Base-by-base conservation (phyloP, 768 basidiomycete species). In the Boletus fagicola region DNA sequence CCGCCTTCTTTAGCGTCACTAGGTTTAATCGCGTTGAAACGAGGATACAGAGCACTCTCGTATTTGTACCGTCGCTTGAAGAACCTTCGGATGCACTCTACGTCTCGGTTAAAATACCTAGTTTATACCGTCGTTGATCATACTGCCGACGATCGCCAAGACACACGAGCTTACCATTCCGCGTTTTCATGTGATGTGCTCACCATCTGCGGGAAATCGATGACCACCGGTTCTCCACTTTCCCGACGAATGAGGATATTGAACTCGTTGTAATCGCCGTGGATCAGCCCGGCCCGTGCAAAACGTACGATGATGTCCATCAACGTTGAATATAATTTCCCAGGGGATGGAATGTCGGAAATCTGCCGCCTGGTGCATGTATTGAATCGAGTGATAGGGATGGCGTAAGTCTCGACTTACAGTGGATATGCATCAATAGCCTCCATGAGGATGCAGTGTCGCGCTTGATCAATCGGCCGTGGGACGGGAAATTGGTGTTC, bases 171-270 rank as follows among this genome's bases (percentile, higher is more conserved):
- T 72, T 64, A 94, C 93, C 90, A 97, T 77, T 98, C 97, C 6
- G 97, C 97, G 70, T 99, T 97, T 65, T 86, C 84, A 63, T 99
- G 97, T 47, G 94, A 90, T 28, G 92, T 95, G 78, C 90, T 93
- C 73, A 98, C 93, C 96, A 98, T 98, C 77, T 99, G 97, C 9
- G 97, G 97, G 71, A 99, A 99, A 76, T 99, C 97, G 65, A 99
- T 99, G 43, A 99, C 85, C 51, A 98, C 75, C 8, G 95, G 91
- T 65, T 92, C 86, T 12, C 82, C 82, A 45, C 74, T 77, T 52
- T 87, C 86, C 46, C 90, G 83, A 38, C 83, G 83, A 64, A 99
- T 94, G 59, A 99, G 85, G 62, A 99, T 94, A 72, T 99, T 98
- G 78, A 98, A 99, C 69, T 99, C 97, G 75, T 99, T 99, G 76